These are phyloP conservation scores for Chimonanthus praecox DNA, from an alignment of 164 flowering plant species.

Conservation along the genomic window DNA sequence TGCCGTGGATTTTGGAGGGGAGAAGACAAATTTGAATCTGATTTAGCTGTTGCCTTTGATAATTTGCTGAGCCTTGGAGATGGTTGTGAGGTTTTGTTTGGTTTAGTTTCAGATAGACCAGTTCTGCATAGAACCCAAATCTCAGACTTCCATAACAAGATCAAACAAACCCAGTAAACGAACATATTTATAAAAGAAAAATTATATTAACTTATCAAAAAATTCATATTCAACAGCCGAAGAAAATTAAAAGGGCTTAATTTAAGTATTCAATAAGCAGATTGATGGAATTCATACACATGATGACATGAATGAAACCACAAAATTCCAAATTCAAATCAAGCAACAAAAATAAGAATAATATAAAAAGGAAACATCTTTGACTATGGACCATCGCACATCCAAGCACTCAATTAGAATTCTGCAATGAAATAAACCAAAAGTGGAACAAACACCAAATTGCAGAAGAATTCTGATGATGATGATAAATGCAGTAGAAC, in stretches of 20 bases:
- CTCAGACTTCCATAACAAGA: constrained; percentile 11
- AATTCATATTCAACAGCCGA: background rate
- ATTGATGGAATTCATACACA: background rate
- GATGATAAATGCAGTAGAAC: background rate
- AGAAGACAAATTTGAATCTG: constrained; percentile 59
- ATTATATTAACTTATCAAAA: background rate
- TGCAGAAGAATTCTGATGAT: background rate
- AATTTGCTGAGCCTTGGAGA: constrained; percentile 57
- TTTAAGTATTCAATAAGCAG: background rate
- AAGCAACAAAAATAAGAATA: background rate
- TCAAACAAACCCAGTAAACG: background rate
- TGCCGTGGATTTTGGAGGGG: constrained; percentile 47
- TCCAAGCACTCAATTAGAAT: constrained; percentile 5
- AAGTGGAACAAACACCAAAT: background rate
- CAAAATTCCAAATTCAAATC: background rate
- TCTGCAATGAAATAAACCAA: background rate
- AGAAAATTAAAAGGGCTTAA: background rate
- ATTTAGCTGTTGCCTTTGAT: constrained; percentile 39
- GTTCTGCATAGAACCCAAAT: constrained; percentile 43
- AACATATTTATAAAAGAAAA: background rate
- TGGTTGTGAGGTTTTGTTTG: constrained; percentile 55
- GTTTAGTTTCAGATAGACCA: constrained; percentile 49
- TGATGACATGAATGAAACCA: background rate
- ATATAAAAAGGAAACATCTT: background rate
- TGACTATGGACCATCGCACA: background rate